phyloP scores from a whole-genome alignment of 1,284 basidiomycete genomes.

The Cerrena zonata region DNA sequence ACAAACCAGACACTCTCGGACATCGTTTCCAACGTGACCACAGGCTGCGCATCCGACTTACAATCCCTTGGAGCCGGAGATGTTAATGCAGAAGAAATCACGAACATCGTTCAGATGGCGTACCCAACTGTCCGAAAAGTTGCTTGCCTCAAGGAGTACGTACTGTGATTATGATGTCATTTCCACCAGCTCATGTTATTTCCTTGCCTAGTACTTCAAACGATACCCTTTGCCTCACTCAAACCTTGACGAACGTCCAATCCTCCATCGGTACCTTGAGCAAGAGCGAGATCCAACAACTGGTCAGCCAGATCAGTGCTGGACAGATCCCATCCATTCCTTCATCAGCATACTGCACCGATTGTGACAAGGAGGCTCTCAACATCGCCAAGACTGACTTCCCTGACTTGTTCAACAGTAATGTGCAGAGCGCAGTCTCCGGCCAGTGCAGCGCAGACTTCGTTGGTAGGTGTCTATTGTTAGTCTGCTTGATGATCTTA shows the following conservation, averaged over 20 bases:
- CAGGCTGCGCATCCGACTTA: conserved; percentile 49
- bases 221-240: conserved; percentile 47
- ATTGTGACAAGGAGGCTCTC: conserved; percentile 50
- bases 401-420: conserved; percentile 29
- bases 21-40: conserved; percentile 43
- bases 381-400: conserved; percentile 37
- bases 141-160: conserved; percentile 54
- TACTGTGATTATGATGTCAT: conserved; percentile 11
- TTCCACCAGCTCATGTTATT: background rate
- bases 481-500: background rate
- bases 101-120: conserved; percentile 15
- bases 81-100: conserved; percentile 13
- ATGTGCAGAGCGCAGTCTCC: conserved; percentile 30
- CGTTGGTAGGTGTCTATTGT: conserved; percentile 33
- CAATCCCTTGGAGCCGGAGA: conserved; percentile 29
- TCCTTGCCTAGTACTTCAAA: conserved; percentile 25
- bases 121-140: conserved; percentile 50
- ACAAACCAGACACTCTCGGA: conserved; percentile 47
- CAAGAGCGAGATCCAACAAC: conserved; percentile 16
- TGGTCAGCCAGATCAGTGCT: conserved; percentile 19
- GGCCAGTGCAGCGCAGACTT: conserved; percentile 47
- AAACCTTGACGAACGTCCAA: conserved; percentile 27
- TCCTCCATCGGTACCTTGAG: conserved; percentile 5
- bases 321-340: conserved; percentile 29
- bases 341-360: conserved; percentile 44